phyloP scores from a whole-genome alignment of 768 basidiomycete genomes.

The Podaxis pistillaris region DNA sequence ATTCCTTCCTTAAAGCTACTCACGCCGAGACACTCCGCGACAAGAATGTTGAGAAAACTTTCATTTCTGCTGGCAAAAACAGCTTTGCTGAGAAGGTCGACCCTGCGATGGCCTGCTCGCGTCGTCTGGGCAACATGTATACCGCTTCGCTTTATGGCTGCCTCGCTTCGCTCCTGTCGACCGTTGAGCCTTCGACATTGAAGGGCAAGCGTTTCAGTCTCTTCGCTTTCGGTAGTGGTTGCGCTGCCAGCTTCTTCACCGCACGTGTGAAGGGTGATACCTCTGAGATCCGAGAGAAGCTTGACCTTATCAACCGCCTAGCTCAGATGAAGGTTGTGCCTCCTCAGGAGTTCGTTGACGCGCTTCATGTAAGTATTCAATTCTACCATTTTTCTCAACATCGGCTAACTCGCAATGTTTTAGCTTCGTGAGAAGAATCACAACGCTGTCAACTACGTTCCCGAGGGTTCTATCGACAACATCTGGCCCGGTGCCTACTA shows the following conservation, averaged over 20 bases:
- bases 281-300: constrained; percentile 71
- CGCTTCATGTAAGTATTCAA: constrained; percentile 56
- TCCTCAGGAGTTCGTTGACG: constrained; percentile 88
- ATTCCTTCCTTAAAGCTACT: constrained; percentile 62
- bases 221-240: constrained; percentile 97
- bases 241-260: constrained; percentile 93
- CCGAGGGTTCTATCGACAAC: constrained; percentile 84
- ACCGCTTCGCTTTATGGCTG: constrained; percentile 95
- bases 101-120: constrained; percentile 83
- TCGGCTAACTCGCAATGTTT: constrained; percentile 7
- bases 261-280: constrained; percentile 88
- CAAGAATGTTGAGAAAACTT: constrained; percentile 94
- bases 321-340: constrained; percentile 87
- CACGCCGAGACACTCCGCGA: constrained; percentile 82
- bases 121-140: constrained; percentile 97
- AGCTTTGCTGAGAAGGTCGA: constrained; percentile 74
- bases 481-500: constrained; percentile 95
- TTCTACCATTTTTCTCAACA: constrained; percentile 1
- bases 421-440: constrained; percentile 95
- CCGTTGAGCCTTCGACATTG: constrained; percentile 66
- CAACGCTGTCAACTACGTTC: constrained; percentile 82
- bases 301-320: constrained; percentile 78
- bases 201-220: constrained; percentile 84
- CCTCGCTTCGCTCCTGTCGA: constrained; percentile 81
- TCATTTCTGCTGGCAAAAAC: constrained; percentile 75